Conservation (phyloP, 805 yeast genomes). For the Lipomyces starkeyi region DNA sequence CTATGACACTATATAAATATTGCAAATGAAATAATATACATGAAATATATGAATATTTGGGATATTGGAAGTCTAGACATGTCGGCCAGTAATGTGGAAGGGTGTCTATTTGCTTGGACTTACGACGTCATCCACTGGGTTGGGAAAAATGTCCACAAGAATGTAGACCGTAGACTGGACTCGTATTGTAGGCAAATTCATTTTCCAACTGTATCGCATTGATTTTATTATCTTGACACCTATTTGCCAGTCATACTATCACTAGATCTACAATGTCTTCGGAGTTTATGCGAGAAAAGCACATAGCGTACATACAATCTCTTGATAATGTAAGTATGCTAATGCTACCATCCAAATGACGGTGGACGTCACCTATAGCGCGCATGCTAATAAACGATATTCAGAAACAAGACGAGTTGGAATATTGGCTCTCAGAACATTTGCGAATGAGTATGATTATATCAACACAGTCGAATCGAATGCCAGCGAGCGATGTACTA, state of each 20-base stretch:
- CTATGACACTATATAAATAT: too few relatives aligned
- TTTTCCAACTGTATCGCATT: neutral
- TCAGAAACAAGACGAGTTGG: slow-evolving; percentile 59
- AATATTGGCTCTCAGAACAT: slow-evolving; percentile 91
- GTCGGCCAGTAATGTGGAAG: too few relatives aligned
- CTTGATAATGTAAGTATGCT: slow-evolving; percentile 51
- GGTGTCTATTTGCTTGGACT: too few relatives aligned
- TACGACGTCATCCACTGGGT: too few relatives aligned
- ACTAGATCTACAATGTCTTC: slow-evolving; percentile 16
- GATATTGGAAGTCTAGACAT: too few relatives aligned
- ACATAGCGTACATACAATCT: slow-evolving; percentile 60
- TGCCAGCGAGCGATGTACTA: slow-evolving; percentile 1
- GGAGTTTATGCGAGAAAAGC: slow-evolving; percentile 54
- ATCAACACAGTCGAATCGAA: neutral
- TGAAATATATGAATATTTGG: too few relatives aligned
- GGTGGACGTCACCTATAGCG: neutral
- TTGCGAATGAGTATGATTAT: slow-evolving; percentile 63
- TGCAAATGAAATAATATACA: too few relatives aligned
- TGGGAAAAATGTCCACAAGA: too few relatives aligned
- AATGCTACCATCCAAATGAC: neutral
- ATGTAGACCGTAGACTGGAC: too few relatives aligned
- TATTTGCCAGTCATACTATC: neutral
- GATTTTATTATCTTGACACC: neutral
- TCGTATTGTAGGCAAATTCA: too few relatives aligned
- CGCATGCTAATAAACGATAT: slow-evolving; percentile 2